phyloP scores from a whole-genome alignment of 257 asterid species.

The Nicotiana obtusifolia region DNA sequence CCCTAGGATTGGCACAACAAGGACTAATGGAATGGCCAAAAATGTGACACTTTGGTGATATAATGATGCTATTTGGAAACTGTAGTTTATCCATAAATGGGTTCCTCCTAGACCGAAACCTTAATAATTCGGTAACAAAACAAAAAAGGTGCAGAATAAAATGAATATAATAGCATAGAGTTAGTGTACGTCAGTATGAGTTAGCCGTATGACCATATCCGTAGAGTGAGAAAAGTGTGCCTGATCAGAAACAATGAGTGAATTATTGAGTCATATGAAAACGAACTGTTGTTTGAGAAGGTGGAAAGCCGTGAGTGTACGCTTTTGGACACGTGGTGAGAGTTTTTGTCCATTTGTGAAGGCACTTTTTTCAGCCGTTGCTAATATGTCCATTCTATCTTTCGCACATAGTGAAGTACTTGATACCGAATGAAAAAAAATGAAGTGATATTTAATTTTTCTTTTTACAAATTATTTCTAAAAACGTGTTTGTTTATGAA shows the following conservation, averaged over 20 bases:
- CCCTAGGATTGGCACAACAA: conserved; percentile 15
- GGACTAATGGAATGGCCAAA: background rate
- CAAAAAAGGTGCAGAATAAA: background rate
- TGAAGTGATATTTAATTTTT: too few species aligned
- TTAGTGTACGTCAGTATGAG: background rate
- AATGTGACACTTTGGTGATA: background rate
- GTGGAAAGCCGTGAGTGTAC: background rate
- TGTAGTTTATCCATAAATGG: background rate
- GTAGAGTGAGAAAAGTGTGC: too few species aligned
- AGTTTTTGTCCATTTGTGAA: too few species aligned
- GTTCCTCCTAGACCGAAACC: background rate
- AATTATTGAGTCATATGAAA: background rate
- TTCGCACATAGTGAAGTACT: background rate
- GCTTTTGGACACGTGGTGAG: background rate
- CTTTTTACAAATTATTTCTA: too few species aligned
- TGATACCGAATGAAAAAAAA: too few species aligned
- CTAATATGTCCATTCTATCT: background rate
- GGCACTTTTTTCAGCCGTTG: background rate
- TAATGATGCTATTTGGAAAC: background rate
- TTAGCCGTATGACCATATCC: background rate
- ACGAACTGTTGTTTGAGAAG: background rate
- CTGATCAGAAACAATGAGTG: background rate
- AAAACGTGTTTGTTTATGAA: too few species aligned
- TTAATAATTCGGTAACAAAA: background rate
- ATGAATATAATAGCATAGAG: background rate